Percentiles rank a stretch among this genome's conserved stretches.
These are phyloP conservation scores for Penicillium decumbens DNA, from an alignment of 2,329 filamentous ascomycete genomes.

Conservation along the genomic window DNA sequence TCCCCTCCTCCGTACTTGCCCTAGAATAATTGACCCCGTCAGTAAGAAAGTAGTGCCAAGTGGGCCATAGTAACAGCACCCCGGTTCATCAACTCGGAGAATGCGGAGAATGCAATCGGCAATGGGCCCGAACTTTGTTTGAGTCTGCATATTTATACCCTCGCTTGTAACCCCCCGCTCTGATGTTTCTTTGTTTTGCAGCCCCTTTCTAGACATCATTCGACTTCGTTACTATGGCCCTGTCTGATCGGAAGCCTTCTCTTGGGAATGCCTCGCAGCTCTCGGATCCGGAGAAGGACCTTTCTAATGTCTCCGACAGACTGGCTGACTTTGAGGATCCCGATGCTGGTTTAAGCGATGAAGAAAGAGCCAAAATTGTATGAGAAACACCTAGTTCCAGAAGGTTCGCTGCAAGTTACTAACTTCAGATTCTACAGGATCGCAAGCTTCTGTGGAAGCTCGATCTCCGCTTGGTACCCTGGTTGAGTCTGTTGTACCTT, in stretches of 20 bases:
- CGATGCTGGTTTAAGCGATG: conserved; percentile 61
- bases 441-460: conserved; percentile 44
- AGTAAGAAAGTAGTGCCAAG: too few species aligned
- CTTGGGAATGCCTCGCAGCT: conserved; percentile 2
- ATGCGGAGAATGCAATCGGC: background rate
- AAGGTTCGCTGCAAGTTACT: background rate
- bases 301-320: conserved; percentile 5
- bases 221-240: conserved; percentile 1
- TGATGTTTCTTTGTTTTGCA: background rate
- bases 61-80: background rate
- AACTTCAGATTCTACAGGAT: conserved; percentile 31
- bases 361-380: conserved; percentile 60
- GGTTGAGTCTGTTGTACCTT: conserved; percentile 46
- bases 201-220: background rate
- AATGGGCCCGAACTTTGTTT: background rate
- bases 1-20: too few species aligned
- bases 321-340: conserved; percentile 45
- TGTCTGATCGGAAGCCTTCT: conserved; percentile 11
- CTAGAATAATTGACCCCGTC: too few species aligned
- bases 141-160: conserved; percentile 9
- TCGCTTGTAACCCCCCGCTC: conserved; percentile 5
- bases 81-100: background rate
- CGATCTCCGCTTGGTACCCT: conserved; percentile 44
- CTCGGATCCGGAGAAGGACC: conserved; percentile 22
- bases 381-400: conserved; percentile 17